A percentile compares a stretch with the other conserved stretches of the same genome.
Conservation (phyloP, 768 basidiomycete genomes). For the Termitomyces heimii region DNA sequence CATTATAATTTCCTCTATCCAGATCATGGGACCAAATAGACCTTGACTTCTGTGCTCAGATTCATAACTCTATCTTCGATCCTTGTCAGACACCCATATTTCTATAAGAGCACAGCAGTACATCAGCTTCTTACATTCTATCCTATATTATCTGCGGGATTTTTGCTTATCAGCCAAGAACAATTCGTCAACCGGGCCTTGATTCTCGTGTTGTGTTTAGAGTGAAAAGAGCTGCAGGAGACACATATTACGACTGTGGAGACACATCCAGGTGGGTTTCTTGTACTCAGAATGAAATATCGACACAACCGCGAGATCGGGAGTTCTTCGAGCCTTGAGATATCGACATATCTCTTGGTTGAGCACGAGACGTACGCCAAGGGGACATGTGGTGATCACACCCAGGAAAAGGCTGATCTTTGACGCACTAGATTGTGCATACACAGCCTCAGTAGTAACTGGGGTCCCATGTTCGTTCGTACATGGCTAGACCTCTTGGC, state of each 20-base stretch:
- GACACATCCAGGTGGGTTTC: background rate
- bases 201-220: too few relatives aligned
- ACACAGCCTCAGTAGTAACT: background rate
- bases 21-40: background rate
- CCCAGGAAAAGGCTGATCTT: background rate
- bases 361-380: background rate
- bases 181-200: too few relatives aligned
- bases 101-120: background rate
- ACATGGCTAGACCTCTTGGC: background rate
- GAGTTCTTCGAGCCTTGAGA: background rate
- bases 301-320: background rate
- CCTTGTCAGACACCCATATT: background rate
- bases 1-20: background rate
- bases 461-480: constrained; percentile 1
- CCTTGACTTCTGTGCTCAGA: background rate
- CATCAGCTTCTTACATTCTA: background rate
- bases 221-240: background rate
- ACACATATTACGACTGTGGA: background rate
- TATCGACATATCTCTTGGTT: background rate
- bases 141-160: background rate
- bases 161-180: background rate
- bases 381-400: background rate
- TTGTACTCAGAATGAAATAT: background rate
- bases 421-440: background rate
- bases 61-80: background rate